These are phyloP conservation scores for Erythrobasidium yunnanense DNA, from an alignment of 768 basidiomycete genomes.

Conservation along the genomic window DNA sequence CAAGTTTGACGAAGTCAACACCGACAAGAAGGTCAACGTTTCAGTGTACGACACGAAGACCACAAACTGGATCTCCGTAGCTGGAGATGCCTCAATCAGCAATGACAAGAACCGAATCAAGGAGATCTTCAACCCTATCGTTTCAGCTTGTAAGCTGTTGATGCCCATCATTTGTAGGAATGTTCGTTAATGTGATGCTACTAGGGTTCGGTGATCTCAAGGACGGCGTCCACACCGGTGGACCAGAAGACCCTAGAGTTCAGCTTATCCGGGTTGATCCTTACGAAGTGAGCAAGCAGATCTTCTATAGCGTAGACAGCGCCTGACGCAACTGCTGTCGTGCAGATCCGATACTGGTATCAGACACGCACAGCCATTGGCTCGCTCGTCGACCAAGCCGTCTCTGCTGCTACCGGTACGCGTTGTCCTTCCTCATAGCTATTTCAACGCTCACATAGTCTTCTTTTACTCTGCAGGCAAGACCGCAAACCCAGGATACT, in stretches of 20 bases:
- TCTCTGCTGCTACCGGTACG: conserved; percentile 48
- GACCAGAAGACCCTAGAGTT: conserved; percentile 65
- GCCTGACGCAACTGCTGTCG: not conserved
- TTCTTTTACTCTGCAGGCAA: conserved; percentile 45
- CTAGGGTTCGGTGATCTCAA: conserved; percentile 68
- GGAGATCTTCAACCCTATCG: conserved; percentile 25
- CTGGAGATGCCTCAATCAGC: conserved; percentile 31
- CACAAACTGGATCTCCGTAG: conserved; percentile 36
- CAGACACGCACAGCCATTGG: conserved; percentile 54
- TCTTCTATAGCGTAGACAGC: not conserved
- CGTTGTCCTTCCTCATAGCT: not conserved
- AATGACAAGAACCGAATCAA: conserved; percentile 33
- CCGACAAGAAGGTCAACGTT: conserved; percentile 33
- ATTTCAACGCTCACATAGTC: not conserved
- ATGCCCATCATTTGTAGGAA: not conserved
- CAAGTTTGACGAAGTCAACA: conserved; percentile 36
- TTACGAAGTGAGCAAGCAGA: not conserved
- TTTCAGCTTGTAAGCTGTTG: conserved; percentile 4
- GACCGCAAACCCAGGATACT: conserved; percentile 59
- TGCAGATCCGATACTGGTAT: conserved; percentile 64
- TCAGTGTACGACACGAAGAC: conserved; percentile 28
- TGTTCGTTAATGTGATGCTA: conserved; percentile 40
- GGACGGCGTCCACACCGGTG: conserved; percentile 75
- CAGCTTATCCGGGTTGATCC: conserved; percentile 57
- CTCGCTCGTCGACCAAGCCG: conserved; percentile 53